These are phyloP conservation scores for Luffa aegyptiaca DNA, from an alignment of 306 rosid species.

Conservation along the genomic window DNA sequence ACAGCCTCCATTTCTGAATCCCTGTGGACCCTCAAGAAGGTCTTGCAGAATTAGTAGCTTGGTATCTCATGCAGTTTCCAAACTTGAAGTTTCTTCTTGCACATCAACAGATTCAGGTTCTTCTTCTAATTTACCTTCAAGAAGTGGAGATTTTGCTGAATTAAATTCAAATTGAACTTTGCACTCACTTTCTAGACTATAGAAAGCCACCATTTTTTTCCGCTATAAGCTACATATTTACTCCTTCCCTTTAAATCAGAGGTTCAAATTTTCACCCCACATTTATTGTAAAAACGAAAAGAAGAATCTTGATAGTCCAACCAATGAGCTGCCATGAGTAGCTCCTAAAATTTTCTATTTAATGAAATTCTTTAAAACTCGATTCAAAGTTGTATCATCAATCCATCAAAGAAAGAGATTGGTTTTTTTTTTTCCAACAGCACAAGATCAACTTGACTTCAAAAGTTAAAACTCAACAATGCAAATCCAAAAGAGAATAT, in stretches of 20 bases:
- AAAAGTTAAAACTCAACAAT: background rate
- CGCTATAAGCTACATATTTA: too few relatives aligned
- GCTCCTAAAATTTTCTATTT: background rate
- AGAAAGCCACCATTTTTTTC: background rate
- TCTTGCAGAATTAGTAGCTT: slow-evolving; percentile 39
- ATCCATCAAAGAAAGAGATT: background rate
- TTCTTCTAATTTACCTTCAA: slow-evolving; percentile 36
- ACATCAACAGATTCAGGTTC: slow-evolving; percentile 32
- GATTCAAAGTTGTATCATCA: background rate
- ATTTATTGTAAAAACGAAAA: too few relatives aligned
- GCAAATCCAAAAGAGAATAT: too few relatives aligned
- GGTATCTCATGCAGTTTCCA: slow-evolving; percentile 32
- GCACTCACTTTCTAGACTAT: background rate
- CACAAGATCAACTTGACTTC: background rate
- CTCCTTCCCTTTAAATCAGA: too few relatives aligned
- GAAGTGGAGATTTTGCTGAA: slow-evolving; percentile 20
- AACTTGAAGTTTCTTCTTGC: slow-evolving; percentile 32
- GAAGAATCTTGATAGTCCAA: too few relatives aligned
- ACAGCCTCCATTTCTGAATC: slow-evolving; percentile 70
- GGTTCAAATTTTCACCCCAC: too few relatives aligned
- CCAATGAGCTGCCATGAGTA: background rate
- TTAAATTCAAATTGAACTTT: background rate
- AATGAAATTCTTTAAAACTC: background rate
- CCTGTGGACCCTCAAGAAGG: slow-evolving; percentile 23
- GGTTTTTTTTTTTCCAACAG: background rate